A percentile compares a stretch with the other conserved stretches of the same genome.
phyloP scores from a whole-genome alignment of 2,329 filamentous ascomycete species.

The Penicillium sp. region DNA sequence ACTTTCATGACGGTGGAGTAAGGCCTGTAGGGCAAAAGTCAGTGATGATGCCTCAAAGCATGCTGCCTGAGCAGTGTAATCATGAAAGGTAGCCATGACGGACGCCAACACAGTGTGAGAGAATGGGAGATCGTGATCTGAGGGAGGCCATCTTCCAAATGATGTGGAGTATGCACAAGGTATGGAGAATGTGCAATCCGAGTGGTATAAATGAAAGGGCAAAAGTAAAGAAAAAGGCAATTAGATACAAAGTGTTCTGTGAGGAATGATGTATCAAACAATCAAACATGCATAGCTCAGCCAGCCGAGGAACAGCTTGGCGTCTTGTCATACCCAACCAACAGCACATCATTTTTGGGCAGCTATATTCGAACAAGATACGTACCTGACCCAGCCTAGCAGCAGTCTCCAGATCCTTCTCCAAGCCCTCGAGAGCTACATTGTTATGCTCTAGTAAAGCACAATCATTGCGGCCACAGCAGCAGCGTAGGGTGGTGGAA shows the following conservation, averaged over 20 bases:
- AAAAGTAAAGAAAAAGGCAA: constrained; percentile 8
- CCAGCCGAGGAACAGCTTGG: constrained; percentile 7
- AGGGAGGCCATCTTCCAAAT: constrained; percentile 23
- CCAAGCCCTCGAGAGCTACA: constrained; percentile 72
- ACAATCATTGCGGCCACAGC: constrained; percentile 80
- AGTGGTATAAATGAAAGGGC: not conserved
- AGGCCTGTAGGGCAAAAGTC: constrained; percentile 75
- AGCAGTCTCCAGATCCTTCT: constrained; percentile 82
- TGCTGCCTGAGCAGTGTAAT: constrained; percentile 22
- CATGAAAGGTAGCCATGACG: constrained; percentile 28
- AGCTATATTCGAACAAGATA: constrained; percentile 27
- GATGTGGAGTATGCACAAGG: not conserved
- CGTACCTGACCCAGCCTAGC: constrained; percentile 89
- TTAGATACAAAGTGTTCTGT: not conserved
- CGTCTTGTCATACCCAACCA: constrained; percentile 2
- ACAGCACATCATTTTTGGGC: constrained; percentile 9
- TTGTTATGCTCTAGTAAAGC: constrained; percentile 78
- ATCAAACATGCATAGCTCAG: constrained; percentile 24
- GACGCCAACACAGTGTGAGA: constrained; percentile 31
- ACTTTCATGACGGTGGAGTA: constrained; percentile 86
- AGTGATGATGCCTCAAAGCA: constrained; percentile 53
- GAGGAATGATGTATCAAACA: constrained; percentile 22
- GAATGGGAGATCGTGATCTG: constrained; percentile 24
- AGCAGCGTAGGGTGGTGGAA: constrained; percentile 57
- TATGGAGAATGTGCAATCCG: not conserved